phyloP scores from a whole-genome alignment of 768 basidiomycete species.

The Boletellus ananas region DNA sequence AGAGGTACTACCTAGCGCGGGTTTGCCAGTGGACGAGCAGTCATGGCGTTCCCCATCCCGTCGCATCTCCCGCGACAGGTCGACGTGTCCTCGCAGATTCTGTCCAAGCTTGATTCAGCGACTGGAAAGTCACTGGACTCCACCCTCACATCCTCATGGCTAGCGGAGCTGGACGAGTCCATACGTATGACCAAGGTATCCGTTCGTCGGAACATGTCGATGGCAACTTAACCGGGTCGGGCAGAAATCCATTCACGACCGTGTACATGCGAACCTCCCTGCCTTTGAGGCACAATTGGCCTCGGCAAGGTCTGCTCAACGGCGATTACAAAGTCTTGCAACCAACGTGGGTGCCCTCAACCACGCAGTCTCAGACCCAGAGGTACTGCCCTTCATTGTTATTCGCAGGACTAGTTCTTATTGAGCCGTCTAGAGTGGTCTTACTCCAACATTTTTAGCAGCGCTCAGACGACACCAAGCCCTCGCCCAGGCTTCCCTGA shows the following conservation, averaged over 20 bases:
- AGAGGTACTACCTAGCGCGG: no score
- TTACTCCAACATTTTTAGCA: slow-evolving; percentile 56
- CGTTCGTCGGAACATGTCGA: slow-evolving; percentile 1
- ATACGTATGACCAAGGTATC: slow-evolving; percentile 69
- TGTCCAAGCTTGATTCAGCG: slow-evolving; percentile 65
- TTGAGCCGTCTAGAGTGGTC: slow-evolving; percentile 51
- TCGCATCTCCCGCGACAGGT: slow-evolving; percentile 67
- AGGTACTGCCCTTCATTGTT: slow-evolving; percentile 42
- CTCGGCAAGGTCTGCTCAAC: slow-evolving; percentile 62
- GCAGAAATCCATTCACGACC: slow-evolving; percentile 67
- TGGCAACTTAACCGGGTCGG: slow-evolving; percentile 10
- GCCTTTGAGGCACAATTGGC: slow-evolving; percentile 61
- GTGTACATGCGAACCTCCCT: slow-evolving; percentile 61
- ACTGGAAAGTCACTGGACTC: slow-evolving; percentile 57
- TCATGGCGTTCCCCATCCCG: slow-evolving; percentile 75
- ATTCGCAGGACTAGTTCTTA: slow-evolving; percentile 6
- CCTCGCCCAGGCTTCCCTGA: slow-evolving; percentile 58
- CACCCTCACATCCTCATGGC: slow-evolving; percentile 62
- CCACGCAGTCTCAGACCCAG: slow-evolving; percentile 49
- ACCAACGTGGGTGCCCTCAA: slow-evolving; percentile 51
- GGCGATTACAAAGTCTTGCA: slow-evolving; percentile 49
- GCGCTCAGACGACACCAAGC: slow-evolving; percentile 56
- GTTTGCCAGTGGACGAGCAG: not conserved
- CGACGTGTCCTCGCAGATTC: slow-evolving; percentile 68
- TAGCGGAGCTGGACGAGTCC: slow-evolving; percentile 66